Percentiles rank a stretch among this genome's conserved stretches.
Evolutionary conservation across 768 basidiomycete species (phyloP).

Genomic region (Amanita polypyramis): DNA sequence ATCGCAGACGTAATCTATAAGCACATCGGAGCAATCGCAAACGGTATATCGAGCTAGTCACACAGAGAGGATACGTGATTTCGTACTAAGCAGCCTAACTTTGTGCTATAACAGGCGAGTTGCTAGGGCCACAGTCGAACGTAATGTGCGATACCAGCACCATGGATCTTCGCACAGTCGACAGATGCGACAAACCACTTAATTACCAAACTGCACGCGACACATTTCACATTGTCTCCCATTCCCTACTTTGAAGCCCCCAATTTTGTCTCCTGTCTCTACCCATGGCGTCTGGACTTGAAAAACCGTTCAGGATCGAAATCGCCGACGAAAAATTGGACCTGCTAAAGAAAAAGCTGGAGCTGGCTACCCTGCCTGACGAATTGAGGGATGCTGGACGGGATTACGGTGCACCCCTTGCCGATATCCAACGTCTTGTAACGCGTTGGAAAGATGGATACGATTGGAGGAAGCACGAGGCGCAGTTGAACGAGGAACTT

Average conservation of each 20-base stretch:
- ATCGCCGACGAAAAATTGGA: slow-evolving; percentile 26
- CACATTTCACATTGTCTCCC: too few relatives aligned
- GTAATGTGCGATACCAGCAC: too few relatives aligned
- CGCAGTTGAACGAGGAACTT: slow-evolving; percentile 34
- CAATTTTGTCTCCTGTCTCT: not conserved
- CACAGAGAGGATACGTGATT: too few relatives aligned
- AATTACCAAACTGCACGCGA: too few relatives aligned
- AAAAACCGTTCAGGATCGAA: slow-evolving; percentile 28
- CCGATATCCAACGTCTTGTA: slow-evolving; percentile 36
- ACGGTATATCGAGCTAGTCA: too few relatives aligned
- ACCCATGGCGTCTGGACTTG: slow-evolving; percentile 11
- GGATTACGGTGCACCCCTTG: slow-evolving; percentile 39
- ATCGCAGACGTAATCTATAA: too few relatives aligned
- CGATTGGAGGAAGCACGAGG: slow-evolving; percentile 47
- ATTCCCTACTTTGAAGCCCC: not conserved
- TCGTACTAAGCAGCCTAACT: too few relatives aligned
- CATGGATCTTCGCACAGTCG: too few relatives aligned
- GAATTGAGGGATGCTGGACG: slow-evolving; percentile 24
- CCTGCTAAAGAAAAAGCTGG: slow-evolving; percentile 27
- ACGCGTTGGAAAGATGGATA: slow-evolving; percentile 38
- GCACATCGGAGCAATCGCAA: too few relatives aligned
- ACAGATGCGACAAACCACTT: too few relatives aligned
- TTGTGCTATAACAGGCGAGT: too few relatives aligned
- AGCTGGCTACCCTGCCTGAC: slow-evolving; percentile 29
- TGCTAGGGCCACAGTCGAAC: too few relatives aligned